Evolutionary conservation across 345 rosid genomes (phyloP).

Genomic region (Lagerstroemia speciosa): DNA sequence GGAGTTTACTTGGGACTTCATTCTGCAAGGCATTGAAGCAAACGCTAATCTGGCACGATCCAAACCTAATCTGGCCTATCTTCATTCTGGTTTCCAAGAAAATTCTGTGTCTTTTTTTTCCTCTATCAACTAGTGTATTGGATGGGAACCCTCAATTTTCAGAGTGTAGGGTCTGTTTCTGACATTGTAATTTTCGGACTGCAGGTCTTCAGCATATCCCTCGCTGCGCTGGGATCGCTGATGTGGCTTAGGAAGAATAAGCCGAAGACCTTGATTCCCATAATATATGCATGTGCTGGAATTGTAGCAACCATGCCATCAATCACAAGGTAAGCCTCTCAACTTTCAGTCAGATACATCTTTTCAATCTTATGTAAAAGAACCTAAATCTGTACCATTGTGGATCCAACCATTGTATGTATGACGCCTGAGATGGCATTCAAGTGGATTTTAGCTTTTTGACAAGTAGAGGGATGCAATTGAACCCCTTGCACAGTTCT

Average conservation of each 20-base stretch:
- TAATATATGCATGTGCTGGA: constrained; percentile 76
- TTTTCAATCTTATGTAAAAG: background rate
- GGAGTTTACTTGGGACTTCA: constrained; percentile 89
- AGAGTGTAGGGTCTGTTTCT: background rate
- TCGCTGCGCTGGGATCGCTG: constrained; percentile 90
- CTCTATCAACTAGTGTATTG: background rate
- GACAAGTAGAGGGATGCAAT: background rate
- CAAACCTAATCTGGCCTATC: background rate
- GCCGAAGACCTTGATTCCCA: constrained; percentile 77
- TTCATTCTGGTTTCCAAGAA: background rate
- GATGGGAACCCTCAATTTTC: background rate
- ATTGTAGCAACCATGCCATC: constrained; percentile 97
- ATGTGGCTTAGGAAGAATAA: constrained; percentile 98
- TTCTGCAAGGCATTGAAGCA: constrained; percentile 94
- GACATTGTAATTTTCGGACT: constrained; percentile 6
- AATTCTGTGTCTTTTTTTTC: background rate
- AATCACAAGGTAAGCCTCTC: constrained; percentile 48
- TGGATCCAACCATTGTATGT: background rate
- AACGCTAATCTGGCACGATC: constrained; percentile 77
- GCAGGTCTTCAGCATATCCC: constrained; percentile 83
- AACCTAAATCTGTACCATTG: background rate
- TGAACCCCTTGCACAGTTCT: background rate
- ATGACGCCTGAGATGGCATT: background rate
- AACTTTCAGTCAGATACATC: background rate
- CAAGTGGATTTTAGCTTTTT: background rate